These are phyloP conservation scores for Tardiomyces digboiensis DNA, from an alignment of 1,139 yeast species.

Conservation along the genomic window DNA sequence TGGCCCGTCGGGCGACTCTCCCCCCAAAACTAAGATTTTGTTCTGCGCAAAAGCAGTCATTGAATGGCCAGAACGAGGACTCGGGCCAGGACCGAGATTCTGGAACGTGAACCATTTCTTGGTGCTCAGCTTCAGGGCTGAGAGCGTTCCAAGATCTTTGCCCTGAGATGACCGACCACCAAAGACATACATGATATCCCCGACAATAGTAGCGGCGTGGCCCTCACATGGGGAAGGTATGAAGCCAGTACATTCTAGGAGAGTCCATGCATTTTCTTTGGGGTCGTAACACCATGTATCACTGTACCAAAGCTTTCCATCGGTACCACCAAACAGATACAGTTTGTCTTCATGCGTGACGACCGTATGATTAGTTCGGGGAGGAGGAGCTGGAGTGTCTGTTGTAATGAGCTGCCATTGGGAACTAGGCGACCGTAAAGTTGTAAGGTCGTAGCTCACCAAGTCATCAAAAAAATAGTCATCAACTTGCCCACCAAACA, in stretches of 20 bases:
- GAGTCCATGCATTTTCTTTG: constrained; percentile 51
- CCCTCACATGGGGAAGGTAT: constrained; percentile 86
- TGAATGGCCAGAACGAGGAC: constrained; percentile 92
- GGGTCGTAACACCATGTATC: constrained; percentile 85
- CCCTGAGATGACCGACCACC: constrained; percentile 89
- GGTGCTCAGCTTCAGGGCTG: constrained; percentile 68
- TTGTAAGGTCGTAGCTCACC: constrained; percentile 77
- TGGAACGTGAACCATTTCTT: constrained; percentile 65
- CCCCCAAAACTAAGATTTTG: constrained; percentile 83
- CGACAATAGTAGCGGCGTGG: constrained; percentile 76
- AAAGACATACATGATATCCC: constrained; percentile 71
- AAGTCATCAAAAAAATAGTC: constrained; percentile 80
- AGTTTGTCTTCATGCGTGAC: constrained; percentile 68
- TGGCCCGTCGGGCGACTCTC: constrained; percentile 39
- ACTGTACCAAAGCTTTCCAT: constrained; percentile 63
- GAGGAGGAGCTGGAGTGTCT: constrained; percentile 58
- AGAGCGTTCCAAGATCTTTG: constrained; percentile 54
- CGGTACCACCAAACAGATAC: constrained; percentile 92
- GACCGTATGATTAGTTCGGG: constrained; percentile 89
- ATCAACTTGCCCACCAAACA: constrained; percentile 95
- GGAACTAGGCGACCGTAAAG: constrained; percentile 77
- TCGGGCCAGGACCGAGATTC: constrained; percentile 52
- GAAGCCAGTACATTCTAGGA: constrained; percentile 42
- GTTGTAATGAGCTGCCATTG: constrained; percentile 60
- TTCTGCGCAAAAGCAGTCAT: constrained; percentile 63